phyloP scores from a whole-genome alignment of 805 yeast species.

The Blastobotrys chiropterorum region DNA sequence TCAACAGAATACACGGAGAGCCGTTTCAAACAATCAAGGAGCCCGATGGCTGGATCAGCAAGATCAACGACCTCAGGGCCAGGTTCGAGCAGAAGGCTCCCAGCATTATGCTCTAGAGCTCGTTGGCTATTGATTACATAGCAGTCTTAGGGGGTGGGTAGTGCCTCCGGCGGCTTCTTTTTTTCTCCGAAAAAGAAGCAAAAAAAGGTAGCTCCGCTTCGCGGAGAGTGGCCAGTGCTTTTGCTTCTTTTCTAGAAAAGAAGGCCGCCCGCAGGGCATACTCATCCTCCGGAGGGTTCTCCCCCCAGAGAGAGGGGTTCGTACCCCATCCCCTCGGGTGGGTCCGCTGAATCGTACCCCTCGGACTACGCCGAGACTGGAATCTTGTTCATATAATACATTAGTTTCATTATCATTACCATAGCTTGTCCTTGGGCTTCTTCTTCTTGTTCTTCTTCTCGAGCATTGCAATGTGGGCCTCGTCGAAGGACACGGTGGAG shows the following conservation, averaged over 20 bases:
- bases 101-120: neutral
- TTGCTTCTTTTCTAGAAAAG: too few relatives aligned
- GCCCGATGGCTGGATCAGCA: neutral
- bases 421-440: slow-evolving; percentile 47
- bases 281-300: too few relatives aligned
- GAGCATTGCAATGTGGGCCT: slow-evolving; percentile 90
- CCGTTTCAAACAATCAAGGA: neutral
- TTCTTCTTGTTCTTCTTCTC: slow-evolving; percentile 57
- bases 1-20: neutral
- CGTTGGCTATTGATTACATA: too few relatives aligned
- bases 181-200: too few relatives aligned
- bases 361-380: neutral
- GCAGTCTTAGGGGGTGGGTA: too few relatives aligned
- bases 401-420: slow-evolving; percentile 21
- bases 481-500: slow-evolving; percentile 85
- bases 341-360: too few relatives aligned
- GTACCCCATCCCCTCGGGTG: too few relatives aligned
- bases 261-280: too few relatives aligned
- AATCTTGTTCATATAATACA: neutral
- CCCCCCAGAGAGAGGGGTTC: too few relatives aligned
- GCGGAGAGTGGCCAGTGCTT: too few relatives aligned
- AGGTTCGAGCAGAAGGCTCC: neutral
- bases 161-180: too few relatives aligned
- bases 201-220: too few relatives aligned
- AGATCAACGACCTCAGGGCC: neutral